Base-by-base conservation (phyloP, 2,329 filamentous ascomycete genomes). In the Alternaria tenuissima region DNA sequence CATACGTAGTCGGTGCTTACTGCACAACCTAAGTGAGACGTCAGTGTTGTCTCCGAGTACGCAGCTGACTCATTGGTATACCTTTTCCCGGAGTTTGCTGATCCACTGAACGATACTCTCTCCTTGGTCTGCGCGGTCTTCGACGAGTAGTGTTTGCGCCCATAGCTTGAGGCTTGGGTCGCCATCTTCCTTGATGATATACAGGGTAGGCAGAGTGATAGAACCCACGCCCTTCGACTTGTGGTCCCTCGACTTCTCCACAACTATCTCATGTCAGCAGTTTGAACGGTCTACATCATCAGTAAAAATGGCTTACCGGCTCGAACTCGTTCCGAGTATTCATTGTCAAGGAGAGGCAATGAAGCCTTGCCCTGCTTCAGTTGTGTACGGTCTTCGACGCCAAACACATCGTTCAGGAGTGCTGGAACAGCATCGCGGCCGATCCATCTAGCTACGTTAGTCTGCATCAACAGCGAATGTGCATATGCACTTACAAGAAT, bases 91-190 rank as follows among this genome's bases (percentile, higher is more conserved):
- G 80, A 99, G 81, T 73, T 88, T 89, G 57, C 93, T 93, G 84
- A 98, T 90, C 90, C 93, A 99, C 81, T 98, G 94, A 71, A 90
- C 90, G 74, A 95, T 89, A 77, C 94, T 96, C 81, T 96, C 89
- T 51, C 93, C 91, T 81, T 97, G 93, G 77, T 99, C 95, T 56
- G 94, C 93, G 67, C 94, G 86, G 80, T 99, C 95, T 80, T 99
- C 95, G 47, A 99, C 91, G 72, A 99, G 83, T 79, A 98, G 84
- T 43, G 95, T 97, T 84, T 97, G 94, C 44, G 95, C 95, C 95
- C 95, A 99, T 65, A 98, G 83, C 81, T 96, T 94, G 78, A 99
- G 83, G 72, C 92, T 94, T 32, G 95, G 95, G 81, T 99, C 95
- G 53, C 95, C 95, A 74, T 98, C 95, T 79, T 98, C 94, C 71